Evolutionary conservation across 2,329 filamentous ascomycete genomes (phyloP).

Genomic region (Myrmaecium sp.): DNA sequence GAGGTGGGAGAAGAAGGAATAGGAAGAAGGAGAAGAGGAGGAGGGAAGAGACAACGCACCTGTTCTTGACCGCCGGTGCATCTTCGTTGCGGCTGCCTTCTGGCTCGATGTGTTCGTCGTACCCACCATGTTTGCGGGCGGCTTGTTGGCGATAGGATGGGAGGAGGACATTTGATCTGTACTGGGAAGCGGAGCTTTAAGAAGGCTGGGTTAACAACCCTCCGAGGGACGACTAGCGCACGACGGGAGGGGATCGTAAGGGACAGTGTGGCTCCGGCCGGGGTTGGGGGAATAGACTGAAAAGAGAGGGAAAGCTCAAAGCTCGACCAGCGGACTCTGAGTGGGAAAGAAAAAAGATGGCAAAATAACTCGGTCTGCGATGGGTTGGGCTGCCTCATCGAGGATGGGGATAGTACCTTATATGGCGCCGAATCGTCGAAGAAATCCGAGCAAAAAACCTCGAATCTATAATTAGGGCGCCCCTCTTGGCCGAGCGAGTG

Average conservation of each 20-base stretch:
- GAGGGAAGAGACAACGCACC: conserved; percentile 41
- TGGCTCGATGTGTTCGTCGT: conserved; percentile 36
- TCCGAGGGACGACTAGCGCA: conserved; percentile 23
- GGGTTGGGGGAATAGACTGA: conserved; percentile 27
- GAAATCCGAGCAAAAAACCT: conserved; percentile 23
- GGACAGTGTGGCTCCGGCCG: conserved; percentile 24
- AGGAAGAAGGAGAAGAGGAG: no score
- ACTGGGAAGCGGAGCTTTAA: conserved; percentile 23
- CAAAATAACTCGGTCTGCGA: conserved; percentile 29
- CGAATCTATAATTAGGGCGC: conserved; percentile 32
- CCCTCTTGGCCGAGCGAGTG: conserved; percentile 11
- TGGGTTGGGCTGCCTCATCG: conserved; percentile 19
- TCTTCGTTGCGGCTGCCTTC: conserved; percentile 52
- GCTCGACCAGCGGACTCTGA: conserved; percentile 31
- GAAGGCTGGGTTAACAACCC: conserved; percentile 23
- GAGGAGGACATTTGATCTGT: conserved; percentile 34
- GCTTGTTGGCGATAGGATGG: conserved; percentile 23
- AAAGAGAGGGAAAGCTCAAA: conserved; percentile 27
- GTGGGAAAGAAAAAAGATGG: conserved; percentile 15
- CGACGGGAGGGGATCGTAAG: conserved; percentile 23
- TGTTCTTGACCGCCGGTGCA: conserved; percentile 88
- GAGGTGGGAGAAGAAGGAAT: no score
- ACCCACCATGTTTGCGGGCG: conserved; percentile 32
- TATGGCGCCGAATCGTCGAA: conserved; percentile 24
- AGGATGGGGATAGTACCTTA: conserved; percentile 27